phyloP scores from a whole-genome alignment of 2,329 filamentous ascomycete species.

The Talaromyces amestolkiae region DNA sequence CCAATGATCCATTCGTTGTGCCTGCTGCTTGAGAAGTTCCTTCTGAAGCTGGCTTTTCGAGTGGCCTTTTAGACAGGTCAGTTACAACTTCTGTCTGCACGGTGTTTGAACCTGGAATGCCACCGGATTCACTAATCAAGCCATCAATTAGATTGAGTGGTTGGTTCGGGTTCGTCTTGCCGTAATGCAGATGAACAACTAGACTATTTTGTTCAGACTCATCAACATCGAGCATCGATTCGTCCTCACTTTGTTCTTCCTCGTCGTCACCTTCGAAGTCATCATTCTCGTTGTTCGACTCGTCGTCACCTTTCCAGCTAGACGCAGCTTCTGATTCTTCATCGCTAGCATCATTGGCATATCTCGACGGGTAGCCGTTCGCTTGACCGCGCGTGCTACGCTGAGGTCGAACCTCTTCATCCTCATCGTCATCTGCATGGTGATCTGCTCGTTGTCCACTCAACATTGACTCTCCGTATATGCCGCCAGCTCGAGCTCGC shows the following conservation, averaged over 20 bases:
- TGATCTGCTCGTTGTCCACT: slow-evolving; percentile 52
- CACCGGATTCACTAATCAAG: not conserved
- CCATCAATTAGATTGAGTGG: slow-evolving; percentile 18
- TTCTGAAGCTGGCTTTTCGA: slow-evolving; percentile 7
- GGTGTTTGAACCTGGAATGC: not conserved
- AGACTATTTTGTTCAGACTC: slow-evolving; percentile 59
- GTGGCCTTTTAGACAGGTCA: not conserved
- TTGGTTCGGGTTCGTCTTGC: slow-evolving; percentile 30
- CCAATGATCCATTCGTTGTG: not conserved
- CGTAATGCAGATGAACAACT: slow-evolving; percentile 67
- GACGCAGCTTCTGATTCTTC: slow-evolving; percentile 63
- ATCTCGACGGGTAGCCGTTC: slow-evolving; percentile 53
- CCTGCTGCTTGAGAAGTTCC: not conserved
- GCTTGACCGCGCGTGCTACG: slow-evolving; percentile 32
- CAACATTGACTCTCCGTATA: slow-evolving; percentile 56
- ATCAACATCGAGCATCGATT: slow-evolving; percentile 45
- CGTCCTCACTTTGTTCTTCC: slow-evolving; percentile 38
- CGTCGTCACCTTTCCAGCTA: slow-evolving; percentile 67
- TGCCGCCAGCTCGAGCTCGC: slow-evolving; percentile 51
- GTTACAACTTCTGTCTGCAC: slow-evolving; percentile 9
- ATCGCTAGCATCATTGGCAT: slow-evolving; percentile 63
- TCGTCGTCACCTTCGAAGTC: slow-evolving; percentile 53
- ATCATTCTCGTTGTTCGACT: slow-evolving; percentile 66
- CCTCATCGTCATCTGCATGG: slow-evolving; percentile 43
- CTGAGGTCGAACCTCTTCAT: slow-evolving; percentile 41